Base-by-base conservation (phyloP, 306 rosid species). In the Elaeagnus macrophylla region DNA sequence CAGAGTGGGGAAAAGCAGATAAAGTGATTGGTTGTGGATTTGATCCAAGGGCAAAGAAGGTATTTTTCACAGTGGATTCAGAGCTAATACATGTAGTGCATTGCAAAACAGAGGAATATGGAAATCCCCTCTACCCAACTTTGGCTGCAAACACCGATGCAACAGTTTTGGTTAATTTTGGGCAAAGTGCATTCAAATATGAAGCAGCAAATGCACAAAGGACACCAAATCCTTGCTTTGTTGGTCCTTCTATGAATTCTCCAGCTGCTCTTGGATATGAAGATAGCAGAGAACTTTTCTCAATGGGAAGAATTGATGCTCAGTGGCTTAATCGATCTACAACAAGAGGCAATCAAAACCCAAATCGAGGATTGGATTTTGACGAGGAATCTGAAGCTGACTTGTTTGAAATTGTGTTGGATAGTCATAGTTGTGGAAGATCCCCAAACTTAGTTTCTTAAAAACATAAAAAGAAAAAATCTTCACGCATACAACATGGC, bases 281-380 rank as follows among this genome's bases (percentile, higher is more conserved):
- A 66, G 99, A 87, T 49, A 87, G 95, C 74, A 79, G 70, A 60
- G 99, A 91, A 70, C 88, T 91, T 8, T 91, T 91, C 75, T 91
- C 99, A 20, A 84, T 87, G 96, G 89, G 81, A 53, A 77, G 84
- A 72, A 83, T 91, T 17, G 96, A 91, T 57, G 71, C 97, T 50
- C 91, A 80, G 59, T 78, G 91, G 84, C 73, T 60, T 44, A 71
- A 80, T 53, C 54, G 66, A 20, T 18, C 71, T 3, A 35, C 74
- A 43, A 44, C 66, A 12, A 84, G 62, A 74, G 81, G 72, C 53
- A 74, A 44, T 60, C 77, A 61, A 19, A 62, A 59, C 25, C 53
- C 40, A 25, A 67, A 36, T 53, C 25, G 45, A 15, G 32, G 39
- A 6, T n/a, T 54, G 60, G 77, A 62, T 25, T 66, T 54, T 38